Percentiles rank a stretch among this genome's conserved stretches.
Evolutionary conservation across 306 rosid genomes (phyloP).

Genomic region (Ammopiptanthus mongolicus): DNA sequence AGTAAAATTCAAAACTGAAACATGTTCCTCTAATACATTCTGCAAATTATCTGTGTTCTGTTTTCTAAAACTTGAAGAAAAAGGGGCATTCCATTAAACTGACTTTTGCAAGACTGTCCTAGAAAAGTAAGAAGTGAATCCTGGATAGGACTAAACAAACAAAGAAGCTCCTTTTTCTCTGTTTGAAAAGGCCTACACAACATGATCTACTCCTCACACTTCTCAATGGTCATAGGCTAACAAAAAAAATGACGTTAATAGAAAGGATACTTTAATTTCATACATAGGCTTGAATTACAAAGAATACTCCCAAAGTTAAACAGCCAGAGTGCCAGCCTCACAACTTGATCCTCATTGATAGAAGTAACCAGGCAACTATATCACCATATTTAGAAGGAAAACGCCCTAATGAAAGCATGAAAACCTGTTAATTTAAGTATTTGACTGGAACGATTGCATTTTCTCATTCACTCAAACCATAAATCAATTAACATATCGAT

Average conservation of each 20-base stretch:
- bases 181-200: not conserved
- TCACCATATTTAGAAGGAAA: slow-evolving; percentile 7
- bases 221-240: not conserved
- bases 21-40: slow-evolving; percentile 1
- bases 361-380: not conserved
- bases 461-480: not conserved
- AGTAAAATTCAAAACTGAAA: not conserved
- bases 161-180: not conserved
- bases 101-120: not conserved
- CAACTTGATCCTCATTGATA: not conserved
- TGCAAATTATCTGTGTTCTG: not conserved
- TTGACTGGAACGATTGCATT: not conserved
- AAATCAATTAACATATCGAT: not conserved
- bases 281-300: not conserved
- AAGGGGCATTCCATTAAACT: not conserved
- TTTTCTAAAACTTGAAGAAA: not conserved
- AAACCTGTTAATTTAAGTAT: not conserved
- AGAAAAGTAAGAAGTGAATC: not conserved
- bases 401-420: not conserved
- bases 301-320: not conserved
- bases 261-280: not conserved
- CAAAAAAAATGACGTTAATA: not conserved
- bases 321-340: not conserved
- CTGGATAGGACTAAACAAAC: not conserved
- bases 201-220: not conserved